Evolutionary conservation across 805 yeast genomes (phyloP), one percentile per base, ranked within the genome.

Genomic region (Osmozyma mogii): DNA sequence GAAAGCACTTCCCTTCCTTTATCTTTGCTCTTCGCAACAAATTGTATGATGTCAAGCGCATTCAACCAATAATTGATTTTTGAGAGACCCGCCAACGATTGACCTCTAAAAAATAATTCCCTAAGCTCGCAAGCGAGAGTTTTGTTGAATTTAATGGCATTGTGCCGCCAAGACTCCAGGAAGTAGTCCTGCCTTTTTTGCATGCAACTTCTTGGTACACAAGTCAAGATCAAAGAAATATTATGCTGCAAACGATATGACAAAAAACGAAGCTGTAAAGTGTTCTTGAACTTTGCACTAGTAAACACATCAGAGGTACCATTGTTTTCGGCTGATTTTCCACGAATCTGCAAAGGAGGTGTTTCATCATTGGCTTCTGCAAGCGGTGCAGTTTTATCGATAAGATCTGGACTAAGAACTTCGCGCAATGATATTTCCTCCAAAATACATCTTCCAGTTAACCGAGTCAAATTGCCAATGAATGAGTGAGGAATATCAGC

Each of bases 281-380:
- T 56, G 43, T 81, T 82, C 38, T 80, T 80, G 53, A 61, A 74
- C 40, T 75, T 76, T 1, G 81, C 71, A 23, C 74, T 63, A 0
- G 72, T 68, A 23, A 65, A 66, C 20, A 65, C 67, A 34, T 61
- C 52, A 32, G 58, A 47, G 27, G 49, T 36, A 15, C 47, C 45
- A 22, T 60, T 41, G 27, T 56, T 45, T 4, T 47, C 38, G 0
- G 74, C 75, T 15, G 68, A 65, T 2, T 57, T 58, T 0, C 65
- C 52, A 34, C 61, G 63, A 6, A 74, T 58, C 25, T 67, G 62
- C 10, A 65, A 47, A 2, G 66, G 65, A 3, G 68, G 60, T 11
- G 51, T 13, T 20, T 30, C 34, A 6, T 14, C 22, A 4, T 24
- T 12, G 13, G 27, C 44, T 8, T 58, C 61, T 11, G 40, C 49